Conservation (phyloP, 257 asterid species). For the Solanum dulcamara region DNA sequence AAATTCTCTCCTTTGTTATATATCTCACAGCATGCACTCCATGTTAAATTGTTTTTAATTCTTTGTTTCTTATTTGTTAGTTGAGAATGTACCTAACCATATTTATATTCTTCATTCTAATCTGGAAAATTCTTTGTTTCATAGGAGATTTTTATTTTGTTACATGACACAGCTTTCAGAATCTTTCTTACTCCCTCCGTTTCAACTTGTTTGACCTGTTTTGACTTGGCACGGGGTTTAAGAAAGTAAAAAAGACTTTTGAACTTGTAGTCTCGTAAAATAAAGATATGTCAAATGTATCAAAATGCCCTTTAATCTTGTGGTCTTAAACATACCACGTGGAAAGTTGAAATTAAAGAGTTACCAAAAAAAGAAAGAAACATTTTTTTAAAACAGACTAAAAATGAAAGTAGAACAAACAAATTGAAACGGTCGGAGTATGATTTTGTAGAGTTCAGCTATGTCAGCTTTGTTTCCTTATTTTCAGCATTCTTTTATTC, state of each 20-base stretch:
- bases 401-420: background rate
- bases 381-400: too few relatives aligned
- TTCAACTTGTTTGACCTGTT: background rate
- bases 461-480: background rate
- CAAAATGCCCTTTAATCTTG: background rate
- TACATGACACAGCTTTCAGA: background rate
- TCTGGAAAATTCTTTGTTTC: background rate
- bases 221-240: background rate
- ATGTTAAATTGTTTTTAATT: background rate
- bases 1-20: background rate
- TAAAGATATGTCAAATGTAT: background rate
- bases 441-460: background rate
- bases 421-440: background rate
- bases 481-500: background rate
- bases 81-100: background rate
- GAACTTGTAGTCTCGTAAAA: background rate
- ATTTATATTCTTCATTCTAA: background rate
- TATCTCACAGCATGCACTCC: background rate
- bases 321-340: background rate
- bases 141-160: background rate
- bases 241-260: background rate
- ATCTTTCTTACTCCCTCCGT: background rate
- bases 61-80: background rate
- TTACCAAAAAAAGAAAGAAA: background rate
- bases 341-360: background rate